Conservation (phyloP, 352 stramenopile species). For the Pythium aquatile region DNA sequence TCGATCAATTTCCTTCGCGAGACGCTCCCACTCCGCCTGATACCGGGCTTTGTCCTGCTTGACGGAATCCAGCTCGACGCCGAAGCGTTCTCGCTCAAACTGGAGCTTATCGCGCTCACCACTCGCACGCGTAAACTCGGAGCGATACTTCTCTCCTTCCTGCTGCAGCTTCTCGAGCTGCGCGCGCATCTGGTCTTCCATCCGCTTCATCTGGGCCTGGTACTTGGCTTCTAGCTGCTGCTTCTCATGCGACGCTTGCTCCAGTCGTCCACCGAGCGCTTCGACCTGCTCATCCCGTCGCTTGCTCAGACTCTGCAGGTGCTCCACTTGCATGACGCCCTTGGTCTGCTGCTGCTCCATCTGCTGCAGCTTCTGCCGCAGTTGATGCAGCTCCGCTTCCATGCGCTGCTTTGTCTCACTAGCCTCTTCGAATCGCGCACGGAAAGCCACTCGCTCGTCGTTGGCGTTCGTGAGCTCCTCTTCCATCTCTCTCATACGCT, state of each 20-base stretch:
- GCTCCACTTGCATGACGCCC: conserved; percentile 38
- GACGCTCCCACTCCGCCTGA: conserved; percentile 48
- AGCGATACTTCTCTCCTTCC: conserved; percentile 57
- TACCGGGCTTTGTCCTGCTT: conserved; percentile 49
- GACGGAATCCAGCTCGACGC: conserved; percentile 41
- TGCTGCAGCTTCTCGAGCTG: conserved; percentile 49
- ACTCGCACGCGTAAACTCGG: conserved; percentile 44
- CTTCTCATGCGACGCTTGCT: conserved; percentile 47
- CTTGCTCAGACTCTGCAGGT: conserved; percentile 36
- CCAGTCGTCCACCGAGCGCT: conserved; percentile 33
- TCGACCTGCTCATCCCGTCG: conserved; percentile 52
- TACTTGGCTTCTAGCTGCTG: conserved; percentile 40
- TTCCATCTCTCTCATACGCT: conserved; percentile 40
- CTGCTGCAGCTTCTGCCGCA: conserved; percentile 33
- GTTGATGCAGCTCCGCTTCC: conserved; percentile 32
- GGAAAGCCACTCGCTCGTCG: conserved; percentile 31
- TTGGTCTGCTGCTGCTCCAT: conserved; percentile 41
- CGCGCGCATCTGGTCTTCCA: conserved; percentile 60
- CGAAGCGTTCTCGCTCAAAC: conserved; percentile 58
- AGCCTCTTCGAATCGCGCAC: conserved; percentile 37
- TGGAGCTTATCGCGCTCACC: conserved; percentile 53
- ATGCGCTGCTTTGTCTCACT: conserved; percentile 27
- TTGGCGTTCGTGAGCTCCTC: conserved; percentile 32
- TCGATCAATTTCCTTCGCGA: conserved; percentile 48
- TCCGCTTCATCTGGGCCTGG: conserved; percentile 48